Percentiles rank a stretch among this genome's conserved stretches.
Conservation (phyloP, 2,329 filamentous ascomycete species). For the Penicillium paneum region DNA sequence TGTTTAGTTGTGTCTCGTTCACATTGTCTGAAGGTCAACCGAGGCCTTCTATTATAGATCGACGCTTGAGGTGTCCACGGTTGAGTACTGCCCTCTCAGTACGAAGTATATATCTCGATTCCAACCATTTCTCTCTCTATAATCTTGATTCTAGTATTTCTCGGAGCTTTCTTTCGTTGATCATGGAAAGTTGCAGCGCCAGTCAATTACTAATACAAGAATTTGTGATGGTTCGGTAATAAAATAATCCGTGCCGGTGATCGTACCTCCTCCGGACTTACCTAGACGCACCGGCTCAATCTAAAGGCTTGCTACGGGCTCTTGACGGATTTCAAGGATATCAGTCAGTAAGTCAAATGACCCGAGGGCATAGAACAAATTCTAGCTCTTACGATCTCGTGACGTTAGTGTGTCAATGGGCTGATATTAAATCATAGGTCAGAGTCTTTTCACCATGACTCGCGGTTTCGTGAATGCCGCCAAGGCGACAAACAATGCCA, state of each 20-base stretch:
- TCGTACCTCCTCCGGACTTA: conserved; percentile 18
- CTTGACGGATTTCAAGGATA: conserved; percentile 13
- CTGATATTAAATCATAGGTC: conserved; percentile 19
- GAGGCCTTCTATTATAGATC: too few relatives aligned
- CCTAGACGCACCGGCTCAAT: conserved; percentile 16
- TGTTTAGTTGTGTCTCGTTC: too few relatives aligned
- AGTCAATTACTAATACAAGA: conserved; percentile 13
- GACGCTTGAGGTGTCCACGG: not conserved
- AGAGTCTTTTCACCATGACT: conserved; percentile 34
- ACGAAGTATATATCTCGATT: not conserved
- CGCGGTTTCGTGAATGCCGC: conserved; percentile 39
- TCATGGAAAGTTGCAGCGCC: not conserved
- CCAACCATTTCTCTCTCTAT: not conserved
- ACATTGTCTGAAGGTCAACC: too few relatives aligned
- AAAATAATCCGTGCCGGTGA: conserved; percentile 11
- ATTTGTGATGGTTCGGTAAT: conserved; percentile 5
- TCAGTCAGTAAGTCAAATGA: conserved; percentile 11
- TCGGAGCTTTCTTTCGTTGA: not conserved
- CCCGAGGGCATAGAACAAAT: not conserved
- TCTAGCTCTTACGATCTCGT: not conserved
- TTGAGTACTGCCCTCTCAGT: not conserved
- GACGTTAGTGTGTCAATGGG: not conserved
- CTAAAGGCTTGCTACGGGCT: conserved; percentile 8
- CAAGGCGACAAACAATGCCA: conserved; percentile 37
- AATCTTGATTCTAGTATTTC: not conserved